phyloP scores from a whole-genome alignment of 139 green algal species.

The Astrephomene gubernaculifera region DNA sequence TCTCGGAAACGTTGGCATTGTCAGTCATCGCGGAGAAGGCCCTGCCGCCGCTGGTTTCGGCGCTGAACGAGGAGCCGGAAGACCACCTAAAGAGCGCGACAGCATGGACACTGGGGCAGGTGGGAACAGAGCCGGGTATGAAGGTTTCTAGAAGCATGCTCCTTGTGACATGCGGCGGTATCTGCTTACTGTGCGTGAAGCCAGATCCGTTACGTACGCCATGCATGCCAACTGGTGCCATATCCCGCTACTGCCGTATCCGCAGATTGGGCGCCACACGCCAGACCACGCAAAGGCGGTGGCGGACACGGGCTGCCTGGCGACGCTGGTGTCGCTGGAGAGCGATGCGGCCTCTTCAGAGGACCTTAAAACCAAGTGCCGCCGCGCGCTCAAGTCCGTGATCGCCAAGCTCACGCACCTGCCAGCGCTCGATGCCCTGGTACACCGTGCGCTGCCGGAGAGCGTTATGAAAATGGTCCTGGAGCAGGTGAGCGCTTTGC shows the following conservation, averaged over 20 bases:
- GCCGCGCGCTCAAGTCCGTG: slow-evolving; percentile 81
- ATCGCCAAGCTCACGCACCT: slow-evolving; percentile 86
- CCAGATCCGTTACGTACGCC: not conserved
- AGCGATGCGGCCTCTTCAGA: slow-evolving; percentile 66
- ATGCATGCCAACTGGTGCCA: too few species aligned
- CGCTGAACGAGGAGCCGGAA: slow-evolving; percentile 80
- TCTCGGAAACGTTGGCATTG: slow-evolving; percentile 89
- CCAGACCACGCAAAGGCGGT: slow-evolving; percentile 91
- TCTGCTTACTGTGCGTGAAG: not conserved
- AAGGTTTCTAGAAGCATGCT: not conserved
- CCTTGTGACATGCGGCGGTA: not conserved
- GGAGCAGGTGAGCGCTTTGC: slow-evolving; percentile 67
- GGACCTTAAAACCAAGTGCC: slow-evolving; percentile 89
- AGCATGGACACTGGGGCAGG: slow-evolving; percentile 71
- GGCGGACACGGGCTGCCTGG: slow-evolving; percentile 83
- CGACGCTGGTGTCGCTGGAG: slow-evolving; percentile 72
- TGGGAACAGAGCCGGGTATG: not conserved
- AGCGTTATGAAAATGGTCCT: slow-evolving; percentile 86
- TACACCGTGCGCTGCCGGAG: slow-evolving; percentile 80
- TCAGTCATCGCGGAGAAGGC: slow-evolving; percentile 85
- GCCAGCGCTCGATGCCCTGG: slow-evolving; percentile 82
- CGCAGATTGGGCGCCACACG: slow-evolving; percentile 81
- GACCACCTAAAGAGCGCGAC: slow-evolving; percentile 84
- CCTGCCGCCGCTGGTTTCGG: slow-evolving; percentile 76
- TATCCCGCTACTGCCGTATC: too few species aligned